Evolutionary conservation across 306 rosid species (phyloP), one percentile per base, ranked within the genome.

Genomic region (Luffa acutangula): DNA sequence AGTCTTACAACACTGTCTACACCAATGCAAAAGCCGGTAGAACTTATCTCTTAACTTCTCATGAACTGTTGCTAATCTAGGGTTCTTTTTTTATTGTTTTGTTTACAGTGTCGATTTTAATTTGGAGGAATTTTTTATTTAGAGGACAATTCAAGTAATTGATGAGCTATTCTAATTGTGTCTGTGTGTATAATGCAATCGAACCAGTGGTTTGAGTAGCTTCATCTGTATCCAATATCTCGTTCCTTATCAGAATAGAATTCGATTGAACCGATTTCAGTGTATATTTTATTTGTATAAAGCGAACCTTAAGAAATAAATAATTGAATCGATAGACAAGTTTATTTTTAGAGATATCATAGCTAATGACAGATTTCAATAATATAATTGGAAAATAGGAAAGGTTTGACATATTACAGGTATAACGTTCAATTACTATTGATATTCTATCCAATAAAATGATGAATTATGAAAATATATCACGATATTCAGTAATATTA

Each of bases 11-110:
- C 81, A 91, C 93, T 39, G 98, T 84, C 49, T 95, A 89, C 88
- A 95, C 98, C n/a, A 89, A 78, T 72, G 91, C 97, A 72, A 95
- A 95, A 89, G 93, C 98, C 86, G 97, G 98, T 91, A 41, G 3
- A 10, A 8, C 14, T 53, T 25, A 3, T 20, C 20, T 15, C 18
- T 18, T 21, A 7, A 58, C 34, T 39, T 12, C 54, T 11, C 52
- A 21, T 41, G 41, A 7, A 42, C 37, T 17, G n/a, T 60, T 21
- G 91, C 74, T 90, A 91, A 85, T 88, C 93, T 87, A 96, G 97
- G 86, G 34, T 39, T 51, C 8, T 13, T 9, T 36, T 60, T 21
- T 48, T 10, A 13, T 3, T 59, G 48, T 8, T 49, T 12, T 45
- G 53, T 66, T 77, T 76, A 37, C 43, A 12, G 25, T 13, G 21